Conservation (phyloP, 106 monocot species). For the Platanthera guangdongensis region DNA sequence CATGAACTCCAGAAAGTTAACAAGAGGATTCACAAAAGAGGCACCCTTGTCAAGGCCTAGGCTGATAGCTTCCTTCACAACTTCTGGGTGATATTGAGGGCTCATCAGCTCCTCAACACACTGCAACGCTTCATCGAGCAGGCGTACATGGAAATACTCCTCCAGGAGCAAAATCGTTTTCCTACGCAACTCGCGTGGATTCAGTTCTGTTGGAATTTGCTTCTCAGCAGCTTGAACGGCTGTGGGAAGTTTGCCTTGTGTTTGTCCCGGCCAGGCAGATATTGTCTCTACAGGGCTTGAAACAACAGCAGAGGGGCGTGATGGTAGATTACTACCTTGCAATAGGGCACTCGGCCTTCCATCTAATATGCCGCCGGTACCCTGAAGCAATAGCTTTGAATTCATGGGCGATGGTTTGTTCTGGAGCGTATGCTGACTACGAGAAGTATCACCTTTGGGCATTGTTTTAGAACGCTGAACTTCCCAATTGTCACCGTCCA, state of each 20-base stretch:
- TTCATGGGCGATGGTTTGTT: conserved; percentile 37
- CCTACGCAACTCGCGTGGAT: conserved; percentile 39
- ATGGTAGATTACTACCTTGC: conserved; percentile 25
- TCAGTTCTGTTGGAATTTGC: conserved; percentile 9
- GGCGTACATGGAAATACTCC: conserved; percentile 70
- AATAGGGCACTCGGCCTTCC: conserved; percentile 75
- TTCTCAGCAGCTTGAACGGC: conserved; percentile 17
- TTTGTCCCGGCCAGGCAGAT: conserved; percentile 4
- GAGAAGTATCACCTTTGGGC: conserved; percentile 26
- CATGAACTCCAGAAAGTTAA: conserved; percentile 47
- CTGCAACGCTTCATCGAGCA: conserved; percentile 66
- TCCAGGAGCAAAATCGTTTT: conserved; percentile 76
- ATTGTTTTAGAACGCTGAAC: conserved; percentile 53
- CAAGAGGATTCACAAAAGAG: conserved; percentile 23
- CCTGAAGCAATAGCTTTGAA: conserved; percentile 56
- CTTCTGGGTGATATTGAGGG: conserved; percentile 68
- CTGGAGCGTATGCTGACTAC: conserved; percentile 19
- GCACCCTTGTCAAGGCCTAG: conserved; percentile 55
- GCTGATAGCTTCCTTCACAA: conserved; percentile 83
- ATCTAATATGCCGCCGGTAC: conserved; percentile 44
- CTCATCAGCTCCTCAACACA: conserved; percentile 84
- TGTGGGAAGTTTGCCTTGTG: conserved; percentile 5
- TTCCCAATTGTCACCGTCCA: conserved; percentile 80
- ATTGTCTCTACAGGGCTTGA: not conserved
- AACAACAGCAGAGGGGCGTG: conserved; percentile 10